Evolutionary conservation across 1,284 basidiomycete species (phyloP).

Genomic region (Fomitopsis schrenkii): DNA sequence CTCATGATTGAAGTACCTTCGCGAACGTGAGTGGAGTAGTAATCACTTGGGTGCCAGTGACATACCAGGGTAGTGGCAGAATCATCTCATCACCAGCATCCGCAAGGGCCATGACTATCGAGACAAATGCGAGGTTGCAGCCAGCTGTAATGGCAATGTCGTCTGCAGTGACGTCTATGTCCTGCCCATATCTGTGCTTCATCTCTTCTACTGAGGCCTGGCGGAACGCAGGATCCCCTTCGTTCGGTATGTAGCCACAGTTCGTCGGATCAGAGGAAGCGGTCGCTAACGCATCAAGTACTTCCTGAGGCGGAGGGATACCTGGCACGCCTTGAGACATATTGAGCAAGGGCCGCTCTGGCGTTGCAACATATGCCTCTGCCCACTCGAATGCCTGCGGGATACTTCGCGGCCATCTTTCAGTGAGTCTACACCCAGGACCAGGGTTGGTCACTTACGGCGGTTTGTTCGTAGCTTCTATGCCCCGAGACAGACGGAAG

Average conservation of each 20-base stretch:
- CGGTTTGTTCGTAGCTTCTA: slow-evolving; percentile 9
- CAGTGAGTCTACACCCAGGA: too few species aligned
- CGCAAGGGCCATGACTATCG: slow-evolving; percentile 62
- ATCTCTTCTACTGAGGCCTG: slow-evolving; percentile 63
- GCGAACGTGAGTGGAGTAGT: not conserved
- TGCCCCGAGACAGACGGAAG: slow-evolving; percentile 9
- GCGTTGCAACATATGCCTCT: slow-evolving; percentile 39
- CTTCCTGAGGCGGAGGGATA: slow-evolving; percentile 49
- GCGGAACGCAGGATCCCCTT: slow-evolving; percentile 61
- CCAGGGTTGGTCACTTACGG: slow-evolving; percentile 4
- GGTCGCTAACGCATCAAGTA: slow-evolving; percentile 49
- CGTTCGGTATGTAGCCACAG: slow-evolving; percentile 63
- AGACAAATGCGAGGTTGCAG: slow-evolving; percentile 70
- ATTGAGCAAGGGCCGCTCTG: slow-evolving; percentile 55
- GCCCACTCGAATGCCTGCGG: slow-evolving; percentile 70
- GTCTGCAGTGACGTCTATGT: slow-evolving; percentile 42
- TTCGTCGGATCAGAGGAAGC: slow-evolving; percentile 42
- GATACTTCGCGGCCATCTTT: slow-evolving; percentile 40
- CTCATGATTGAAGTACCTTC: slow-evolving; percentile 78
- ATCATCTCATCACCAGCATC: slow-evolving; percentile 75
- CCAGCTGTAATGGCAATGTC: slow-evolving; percentile 67
- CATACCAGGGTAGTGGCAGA: slow-evolving; percentile 73
- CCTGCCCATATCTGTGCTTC: slow-evolving; percentile 52
- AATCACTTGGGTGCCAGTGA: slow-evolving; percentile 60
- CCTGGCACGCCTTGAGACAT: slow-evolving; percentile 80